phyloP scores from a whole-genome alignment of 495 filamentous ascomycete genomes.

The Aspergillus sclerotioniger region DNA sequence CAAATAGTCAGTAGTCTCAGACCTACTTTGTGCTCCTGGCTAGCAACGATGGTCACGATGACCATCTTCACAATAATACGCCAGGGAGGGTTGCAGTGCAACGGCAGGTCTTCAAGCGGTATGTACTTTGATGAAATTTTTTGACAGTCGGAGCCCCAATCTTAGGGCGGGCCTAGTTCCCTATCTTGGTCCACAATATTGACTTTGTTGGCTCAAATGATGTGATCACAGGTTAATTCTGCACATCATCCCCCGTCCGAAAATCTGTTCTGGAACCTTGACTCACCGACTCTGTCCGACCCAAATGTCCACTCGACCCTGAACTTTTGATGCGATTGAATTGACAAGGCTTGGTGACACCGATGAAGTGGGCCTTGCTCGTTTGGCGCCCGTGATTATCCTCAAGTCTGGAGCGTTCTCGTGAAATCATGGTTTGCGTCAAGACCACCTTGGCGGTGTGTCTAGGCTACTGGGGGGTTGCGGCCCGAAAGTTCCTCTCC shows the following conservation, averaged over 20 bases:
- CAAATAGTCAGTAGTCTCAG: neutral
- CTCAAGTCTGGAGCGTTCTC: conserved; percentile 3
- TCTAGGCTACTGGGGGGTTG: conserved; percentile 7
- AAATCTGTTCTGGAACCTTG: conserved; percentile 18
- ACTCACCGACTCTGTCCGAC: conserved; percentile 10
- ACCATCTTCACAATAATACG: neutral
- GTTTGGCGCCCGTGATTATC: neutral
- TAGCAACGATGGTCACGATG: neutral
- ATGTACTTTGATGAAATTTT: neutral
- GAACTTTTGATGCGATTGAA: neutral
- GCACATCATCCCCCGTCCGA: conserved; percentile 12
- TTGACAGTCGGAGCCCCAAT: neutral
- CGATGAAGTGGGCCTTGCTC: neutral
- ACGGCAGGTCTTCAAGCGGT: neutral
- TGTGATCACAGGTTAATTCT: conserved; percentile 13
- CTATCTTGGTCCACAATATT: conserved; percentile 15
- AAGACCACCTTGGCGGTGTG: conserved; percentile 5
- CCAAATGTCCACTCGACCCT: neutral
- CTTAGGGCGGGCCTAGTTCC: neutral
- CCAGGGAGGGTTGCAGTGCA: neutral
- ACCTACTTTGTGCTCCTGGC: neutral
- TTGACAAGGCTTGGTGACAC: neutral
- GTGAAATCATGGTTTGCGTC: conserved; percentile 21
- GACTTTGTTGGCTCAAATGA: conserved; percentile 18
- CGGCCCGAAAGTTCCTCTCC: conserved; percentile 9